Evolutionary conservation across 108 stramenopile genomes (phyloP), one percentile per base, ranked within the genome.

Genomic region (Skeletonema costatum): DNA sequence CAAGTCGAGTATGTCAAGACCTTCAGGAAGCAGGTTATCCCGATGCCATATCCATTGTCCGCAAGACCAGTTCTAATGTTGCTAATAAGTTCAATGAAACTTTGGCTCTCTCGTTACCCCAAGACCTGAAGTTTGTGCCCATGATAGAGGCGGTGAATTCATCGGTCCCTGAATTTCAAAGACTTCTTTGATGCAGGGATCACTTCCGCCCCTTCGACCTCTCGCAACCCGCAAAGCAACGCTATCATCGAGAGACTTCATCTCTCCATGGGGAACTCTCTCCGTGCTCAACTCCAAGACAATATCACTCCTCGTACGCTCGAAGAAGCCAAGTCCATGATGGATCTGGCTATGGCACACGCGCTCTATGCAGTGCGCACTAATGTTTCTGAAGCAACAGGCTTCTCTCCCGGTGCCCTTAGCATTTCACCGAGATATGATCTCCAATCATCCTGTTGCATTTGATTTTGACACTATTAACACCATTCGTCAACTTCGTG

Each of bases 61-160:
- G 76, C 44, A 83, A 86, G 21, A 76, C 79, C 25, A 42, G 71
- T 7, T 59, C 60, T 2, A 44, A 84, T 32, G 42, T 75, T 0
- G 64, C 73, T 17, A 21, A 65, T 0, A 77, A 73, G 58, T 83
- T 81, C 30, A 71, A 75, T 6, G 71, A 72, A 72, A 33, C 17
- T 21, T 1, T 89, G 88, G 88, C 56, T 87, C n/a, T 32, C 71
- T 4, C 63, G 84, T 36, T 83, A 89, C 68, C 88, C 88, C 88
- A 3, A 32, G 78, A 32, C 88, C 88, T 11, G 12, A 44, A 11
- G 21, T 39, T 8, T 41, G 32, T 32, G 66, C 85, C 19, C 64
- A 74, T 66, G 86, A 89, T 39, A 51, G 80, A 17, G 84, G 88
- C 2, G 53, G 64, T 9, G 88, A 89, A 68, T 89, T 87, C 44